Percentiles rank a stretch among this genome's conserved stretches.
Conservation (phyloP, 2,329 filamentous ascomycete genomes). For the Cryphonectria carpinicola region DNA sequence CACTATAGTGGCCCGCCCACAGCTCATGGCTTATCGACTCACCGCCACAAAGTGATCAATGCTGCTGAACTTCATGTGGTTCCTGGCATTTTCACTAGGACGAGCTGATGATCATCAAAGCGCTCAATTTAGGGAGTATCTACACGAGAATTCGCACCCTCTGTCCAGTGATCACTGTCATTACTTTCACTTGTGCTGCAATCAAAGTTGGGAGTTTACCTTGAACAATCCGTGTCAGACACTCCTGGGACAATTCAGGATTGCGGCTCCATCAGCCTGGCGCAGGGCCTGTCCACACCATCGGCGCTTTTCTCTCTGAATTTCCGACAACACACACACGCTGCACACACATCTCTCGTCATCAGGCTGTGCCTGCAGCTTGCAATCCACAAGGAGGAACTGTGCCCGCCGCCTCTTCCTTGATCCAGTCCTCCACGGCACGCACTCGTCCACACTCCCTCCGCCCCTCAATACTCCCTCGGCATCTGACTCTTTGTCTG, state of each 20-base stretch:
- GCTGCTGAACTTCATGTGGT: neutral
- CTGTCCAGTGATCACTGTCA: neutral
- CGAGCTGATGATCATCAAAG: neutral
- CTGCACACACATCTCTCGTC: neutral
- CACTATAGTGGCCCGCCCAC: neutral
- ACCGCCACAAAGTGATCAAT: neutral
- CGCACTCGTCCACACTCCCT: neutral
- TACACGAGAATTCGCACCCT: neutral
- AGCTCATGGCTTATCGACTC: neutral
- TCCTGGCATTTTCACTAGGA: neutral
- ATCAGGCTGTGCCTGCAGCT: neutral
- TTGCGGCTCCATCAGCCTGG: neutral
- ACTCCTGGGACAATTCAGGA: neutral
- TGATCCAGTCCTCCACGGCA: neutral
- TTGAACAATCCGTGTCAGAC: neutral
- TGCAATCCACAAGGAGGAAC: neutral
- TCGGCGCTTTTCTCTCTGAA: constrained; percentile 14
- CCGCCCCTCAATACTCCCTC: too few species aligned
- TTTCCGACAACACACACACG: constrained; percentile 10
- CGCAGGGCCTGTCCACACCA: constrained; percentile 4
- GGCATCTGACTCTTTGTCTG: neutral
- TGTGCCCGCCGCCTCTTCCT: neutral
- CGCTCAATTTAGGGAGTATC: neutral
- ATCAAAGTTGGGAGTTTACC: neutral
- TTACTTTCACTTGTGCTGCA: neutral